A percentile compares a stretch with the other conserved stretches of the same genome.
These are phyloP conservation scores for Syzygium malaccense DNA, from an alignment of 441 rosid species.

Conservation along the genomic window DNA sequence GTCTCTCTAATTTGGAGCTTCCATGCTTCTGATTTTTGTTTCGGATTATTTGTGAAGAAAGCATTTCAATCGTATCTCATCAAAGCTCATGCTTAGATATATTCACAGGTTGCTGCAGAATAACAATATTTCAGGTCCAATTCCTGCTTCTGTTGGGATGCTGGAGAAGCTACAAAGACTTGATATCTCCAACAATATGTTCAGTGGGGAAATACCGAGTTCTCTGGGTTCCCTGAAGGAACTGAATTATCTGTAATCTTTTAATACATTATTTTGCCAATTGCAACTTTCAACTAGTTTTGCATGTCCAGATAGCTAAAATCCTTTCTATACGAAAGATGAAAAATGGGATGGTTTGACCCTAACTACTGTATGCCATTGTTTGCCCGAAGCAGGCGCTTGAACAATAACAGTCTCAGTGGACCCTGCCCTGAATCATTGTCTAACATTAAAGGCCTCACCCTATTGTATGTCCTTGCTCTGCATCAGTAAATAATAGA, in stretches of 20 bases:
- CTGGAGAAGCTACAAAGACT: conserved; percentile 74
- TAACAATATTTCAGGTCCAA: conserved; percentile 72
- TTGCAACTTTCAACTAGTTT: neutral
- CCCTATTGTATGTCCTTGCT: conserved; percentile 56
- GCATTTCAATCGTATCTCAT: neutral
- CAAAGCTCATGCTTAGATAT: neutral
- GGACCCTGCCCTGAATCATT: conserved; percentile 71
- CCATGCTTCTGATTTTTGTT: neutral
- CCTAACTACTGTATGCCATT: neutral
- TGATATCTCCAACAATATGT: conserved; percentile 79
- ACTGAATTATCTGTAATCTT: conserved; percentile 75
- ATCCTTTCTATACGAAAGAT: neutral
- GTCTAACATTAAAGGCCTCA: conserved; percentile 69
- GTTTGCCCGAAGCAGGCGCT: conserved; percentile 39
- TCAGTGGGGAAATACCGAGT: conserved; percentile 59
- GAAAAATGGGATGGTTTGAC: neutral
- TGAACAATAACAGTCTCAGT: conserved; percentile 82
- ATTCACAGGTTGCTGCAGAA: conserved; percentile 74
- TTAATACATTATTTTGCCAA: neutral
- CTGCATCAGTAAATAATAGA: neutral
- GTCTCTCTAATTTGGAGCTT: neutral
- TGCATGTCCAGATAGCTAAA: neutral
- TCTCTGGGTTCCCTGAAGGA: conserved; percentile 66
- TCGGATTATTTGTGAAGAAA: neutral
- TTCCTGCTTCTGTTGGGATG: conserved; percentile 70